Conservation (phyloP, 2,329 filamentous ascomycete genomes). For the Epichloe gansuensis region DNA sequence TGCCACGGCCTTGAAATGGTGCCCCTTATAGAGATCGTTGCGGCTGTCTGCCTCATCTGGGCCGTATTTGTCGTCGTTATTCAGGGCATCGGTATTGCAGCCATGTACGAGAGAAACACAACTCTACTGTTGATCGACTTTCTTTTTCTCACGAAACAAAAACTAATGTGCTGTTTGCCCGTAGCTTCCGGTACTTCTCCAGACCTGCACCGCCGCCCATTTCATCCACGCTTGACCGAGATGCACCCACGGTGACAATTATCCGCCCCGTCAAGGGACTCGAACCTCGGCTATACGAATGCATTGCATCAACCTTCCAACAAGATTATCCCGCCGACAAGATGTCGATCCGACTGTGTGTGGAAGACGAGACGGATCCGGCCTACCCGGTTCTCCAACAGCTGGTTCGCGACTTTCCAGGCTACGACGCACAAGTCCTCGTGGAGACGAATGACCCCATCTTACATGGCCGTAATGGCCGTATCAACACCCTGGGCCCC, state of each 20-base stretch:
- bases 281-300: constrained; percentile 84
- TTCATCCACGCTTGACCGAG: constrained; percentile 35
- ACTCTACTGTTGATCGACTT: neutral
- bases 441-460: constrained; percentile 73
- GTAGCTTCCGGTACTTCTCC: constrained; percentile 42
- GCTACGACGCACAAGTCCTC: constrained; percentile 58
- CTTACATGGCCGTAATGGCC: constrained; percentile 42
- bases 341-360: constrained; percentile 70
- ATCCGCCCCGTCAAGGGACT: constrained; percentile 90
- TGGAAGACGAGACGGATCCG: constrained; percentile 62
- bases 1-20: constrained; percentile 14
- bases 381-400: constrained; percentile 62
- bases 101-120: constrained; percentile 33
- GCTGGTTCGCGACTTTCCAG: constrained; percentile 61
- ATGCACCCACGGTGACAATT: constrained; percentile 72
- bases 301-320: constrained; percentile 72
- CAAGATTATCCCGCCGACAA: constrained; percentile 70
- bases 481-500: constrained; percentile 57
- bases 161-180: neutral
- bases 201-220: constrained; percentile 34
- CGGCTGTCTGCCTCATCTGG: constrained; percentile 41
- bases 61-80: constrained; percentile 38
- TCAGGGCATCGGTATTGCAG: constrained; percentile 41
- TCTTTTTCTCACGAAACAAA: neutral
- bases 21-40: constrained; percentile 24